phyloP scores from a whole-genome alignment of 1,284 basidiomycete genomes.

The Pseudozyma hubeiensis region DNA sequence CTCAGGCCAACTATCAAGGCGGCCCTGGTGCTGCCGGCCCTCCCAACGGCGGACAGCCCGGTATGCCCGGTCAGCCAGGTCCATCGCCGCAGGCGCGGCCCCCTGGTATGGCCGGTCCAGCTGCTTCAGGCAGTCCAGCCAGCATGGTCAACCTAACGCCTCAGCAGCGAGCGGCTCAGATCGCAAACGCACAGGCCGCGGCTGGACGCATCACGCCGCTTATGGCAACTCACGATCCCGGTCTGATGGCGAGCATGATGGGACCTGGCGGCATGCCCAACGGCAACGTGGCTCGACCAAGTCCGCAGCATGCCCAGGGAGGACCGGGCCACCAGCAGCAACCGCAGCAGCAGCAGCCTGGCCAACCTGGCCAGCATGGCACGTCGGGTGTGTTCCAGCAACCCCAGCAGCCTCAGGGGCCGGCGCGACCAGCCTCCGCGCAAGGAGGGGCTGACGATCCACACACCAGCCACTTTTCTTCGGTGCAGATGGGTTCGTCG shows the following conservation, averaged over 20 bases:
- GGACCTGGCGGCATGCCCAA: conserved; percentile 46
- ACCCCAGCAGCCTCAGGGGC: conserved; percentile 33
- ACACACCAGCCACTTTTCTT: conserved; percentile 34
- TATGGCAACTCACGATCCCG: conserved; percentile 60
- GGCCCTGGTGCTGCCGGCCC: conserved; percentile 16
- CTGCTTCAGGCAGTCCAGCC: conserved; percentile 35
- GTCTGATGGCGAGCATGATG: conserved; percentile 62
- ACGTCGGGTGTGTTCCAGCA: conserved; percentile 29
- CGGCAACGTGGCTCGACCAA: conserved; percentile 29
- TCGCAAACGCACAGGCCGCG: conserved; percentile 48
- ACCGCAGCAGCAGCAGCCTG: conserved; percentile 42
- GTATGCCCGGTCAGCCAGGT: conserved; percentile 41
- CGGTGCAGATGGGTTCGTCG: conserved; percentile 46
- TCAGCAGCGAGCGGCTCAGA: conserved; percentile 50
- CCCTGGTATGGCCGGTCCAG: conserved; percentile 29
- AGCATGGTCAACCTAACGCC: conserved; percentile 48
- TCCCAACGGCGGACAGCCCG: conserved; percentile 29
- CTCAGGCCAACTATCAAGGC: conserved; percentile 52
- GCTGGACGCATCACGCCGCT: conserved; percentile 52
- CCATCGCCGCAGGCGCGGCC: conserved; percentile 37
- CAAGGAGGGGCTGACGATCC: conserved; percentile 39
- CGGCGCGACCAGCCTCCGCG: conserved; percentile 32
- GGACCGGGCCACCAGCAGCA: conserved; percentile 38
- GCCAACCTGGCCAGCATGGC: conserved; percentile 28
- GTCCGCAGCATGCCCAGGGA: conserved; percentile 37